Conservation (phyloP, 768 basidiomycete species). For the Suillus americanus region DNA sequence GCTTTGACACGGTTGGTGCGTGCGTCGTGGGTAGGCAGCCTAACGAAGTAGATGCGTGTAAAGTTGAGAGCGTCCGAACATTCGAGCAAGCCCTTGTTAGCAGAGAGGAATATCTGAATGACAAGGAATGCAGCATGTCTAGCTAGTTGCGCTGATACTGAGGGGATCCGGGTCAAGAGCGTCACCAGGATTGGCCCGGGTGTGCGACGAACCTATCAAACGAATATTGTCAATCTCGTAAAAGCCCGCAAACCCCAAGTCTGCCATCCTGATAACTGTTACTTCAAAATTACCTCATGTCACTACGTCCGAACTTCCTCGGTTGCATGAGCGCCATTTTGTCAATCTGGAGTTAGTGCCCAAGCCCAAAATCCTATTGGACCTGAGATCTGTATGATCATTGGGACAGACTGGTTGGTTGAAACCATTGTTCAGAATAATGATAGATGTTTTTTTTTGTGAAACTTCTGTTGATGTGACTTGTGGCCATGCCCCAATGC, state of each 20-base stretch:
- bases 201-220: neutral
- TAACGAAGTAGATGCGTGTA: neutral
- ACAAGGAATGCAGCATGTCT: conserved; percentile 16
- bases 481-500: neutral
- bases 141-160: neutral
- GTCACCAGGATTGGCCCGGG: neutral
- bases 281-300: neutral
- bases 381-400: neutral
- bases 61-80: conserved; percentile 16
- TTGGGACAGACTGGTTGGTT: neutral
- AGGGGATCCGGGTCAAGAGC: neutral
- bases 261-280: neutral
- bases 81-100: conserved; percentile 6
- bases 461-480: neutral
- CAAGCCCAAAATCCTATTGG: neutral
- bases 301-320: neutral
- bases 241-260: neutral
- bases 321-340: neutral
- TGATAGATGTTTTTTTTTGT: neutral
- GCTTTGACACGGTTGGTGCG: conserved; percentile 65
- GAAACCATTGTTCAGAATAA: neutral
- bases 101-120: conserved; percentile 1
- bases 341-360: neutral
- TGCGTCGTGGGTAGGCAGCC: conserved; percentile 42
- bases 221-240: neutral